Evolutionary conservation across 2,329 filamentous ascomycete species (phyloP).

Genomic region (Sphaerulina vaccinii): DNA sequence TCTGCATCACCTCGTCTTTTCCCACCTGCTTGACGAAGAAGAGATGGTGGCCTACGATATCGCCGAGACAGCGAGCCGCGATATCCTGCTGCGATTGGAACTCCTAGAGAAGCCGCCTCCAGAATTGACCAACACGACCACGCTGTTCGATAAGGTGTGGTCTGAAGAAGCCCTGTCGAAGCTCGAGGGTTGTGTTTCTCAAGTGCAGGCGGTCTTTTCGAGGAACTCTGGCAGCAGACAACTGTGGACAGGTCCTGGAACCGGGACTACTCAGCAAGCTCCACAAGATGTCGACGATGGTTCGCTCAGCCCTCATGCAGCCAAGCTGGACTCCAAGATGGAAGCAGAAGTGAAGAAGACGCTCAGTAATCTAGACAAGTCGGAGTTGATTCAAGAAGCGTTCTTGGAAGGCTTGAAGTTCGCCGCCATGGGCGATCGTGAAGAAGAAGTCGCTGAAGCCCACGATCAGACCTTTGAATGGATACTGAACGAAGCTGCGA

Average conservation of each 20-base stretch:
- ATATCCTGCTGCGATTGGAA: too few relatives aligned
- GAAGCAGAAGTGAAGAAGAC: background rate
- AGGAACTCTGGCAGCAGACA: background rate
- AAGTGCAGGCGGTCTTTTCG: background rate
- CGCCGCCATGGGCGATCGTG: background rate
- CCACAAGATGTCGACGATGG: background rate
- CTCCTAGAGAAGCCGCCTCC: too few relatives aligned
- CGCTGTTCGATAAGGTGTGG: too few relatives aligned
- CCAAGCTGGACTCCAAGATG: background rate
- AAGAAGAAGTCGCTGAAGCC: background rate
- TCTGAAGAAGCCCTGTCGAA: background rate
- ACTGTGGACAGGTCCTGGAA: background rate
- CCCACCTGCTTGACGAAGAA: too few relatives aligned
- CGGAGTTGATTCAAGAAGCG: background rate
- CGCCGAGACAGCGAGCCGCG: too few relatives aligned
- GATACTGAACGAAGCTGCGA: background rate
- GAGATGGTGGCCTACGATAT: too few relatives aligned
- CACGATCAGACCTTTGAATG: background rate
- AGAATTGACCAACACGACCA: too few relatives aligned
- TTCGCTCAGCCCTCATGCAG: background rate
- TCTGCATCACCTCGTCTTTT: too few relatives aligned
- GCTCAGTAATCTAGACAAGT: background rate
- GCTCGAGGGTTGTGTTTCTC: background rate
- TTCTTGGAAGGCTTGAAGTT: background rate
- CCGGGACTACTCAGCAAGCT: background rate